Evolutionary conservation across 148 eudicot species (phyloP).

Genomic region (Heliamphora exappendiculata): DNA sequence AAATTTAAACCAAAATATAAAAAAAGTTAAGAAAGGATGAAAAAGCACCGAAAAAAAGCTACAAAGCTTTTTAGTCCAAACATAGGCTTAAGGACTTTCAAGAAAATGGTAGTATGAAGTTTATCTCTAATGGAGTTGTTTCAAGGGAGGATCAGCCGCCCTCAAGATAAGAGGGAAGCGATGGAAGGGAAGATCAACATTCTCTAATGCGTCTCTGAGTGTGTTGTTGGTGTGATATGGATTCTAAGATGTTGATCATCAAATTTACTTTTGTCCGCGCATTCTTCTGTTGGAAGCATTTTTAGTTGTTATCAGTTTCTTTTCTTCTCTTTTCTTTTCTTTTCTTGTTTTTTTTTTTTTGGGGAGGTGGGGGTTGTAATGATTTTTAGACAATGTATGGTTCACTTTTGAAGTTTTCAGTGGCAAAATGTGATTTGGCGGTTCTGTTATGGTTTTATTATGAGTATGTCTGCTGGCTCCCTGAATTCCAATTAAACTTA

Average conservation of each 20-base stretch:
- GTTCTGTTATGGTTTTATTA: not conserved
- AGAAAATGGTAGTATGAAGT: not conserved
- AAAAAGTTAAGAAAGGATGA: too few relatives aligned
- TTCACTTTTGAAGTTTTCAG: not conserved
- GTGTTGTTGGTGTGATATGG: not conserved
- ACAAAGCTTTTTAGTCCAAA: too few relatives aligned
- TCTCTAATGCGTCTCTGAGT: not conserved
- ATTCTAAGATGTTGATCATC: not conserved
- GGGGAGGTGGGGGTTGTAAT: too few relatives aligned
- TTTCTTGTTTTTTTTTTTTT: not conserved
- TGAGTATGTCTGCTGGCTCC: not conserved
- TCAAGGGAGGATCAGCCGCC: not conserved
- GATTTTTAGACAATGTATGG: not conserved
- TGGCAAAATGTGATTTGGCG: not conserved
- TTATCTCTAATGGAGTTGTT: not conserved
- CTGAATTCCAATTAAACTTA: not conserved
- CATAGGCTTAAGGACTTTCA: too few relatives aligned
- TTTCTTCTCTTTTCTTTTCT: not conserved
- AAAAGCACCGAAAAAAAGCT: too few relatives aligned
- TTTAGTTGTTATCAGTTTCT: not conserved
- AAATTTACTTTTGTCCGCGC: not conserved
- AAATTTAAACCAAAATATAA: too few relatives aligned
- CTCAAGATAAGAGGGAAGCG: not conserved
- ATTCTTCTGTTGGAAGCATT: not conserved
- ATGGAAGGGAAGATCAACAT: not conserved